Percentiles rank a stretch among this genome's conserved stretches.
Evolutionary conservation across 2,329 filamentous ascomycete species (phyloP).

Genomic region (Colletotrichum spinosum): DNA sequence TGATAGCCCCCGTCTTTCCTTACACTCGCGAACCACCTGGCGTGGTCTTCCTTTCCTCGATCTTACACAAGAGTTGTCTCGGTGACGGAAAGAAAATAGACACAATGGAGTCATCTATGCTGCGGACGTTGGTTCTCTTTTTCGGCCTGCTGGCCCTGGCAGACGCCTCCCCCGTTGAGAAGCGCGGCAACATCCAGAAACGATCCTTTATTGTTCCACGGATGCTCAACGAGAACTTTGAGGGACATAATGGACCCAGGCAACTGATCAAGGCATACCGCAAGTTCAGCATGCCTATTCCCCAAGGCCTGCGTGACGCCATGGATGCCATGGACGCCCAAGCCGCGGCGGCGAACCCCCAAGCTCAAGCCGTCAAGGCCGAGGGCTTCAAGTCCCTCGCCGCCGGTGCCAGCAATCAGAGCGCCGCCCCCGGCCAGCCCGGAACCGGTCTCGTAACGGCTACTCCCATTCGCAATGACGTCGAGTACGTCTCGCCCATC

Average conservation of each 20-base stretch:
- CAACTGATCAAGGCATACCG: constrained; percentile 75
- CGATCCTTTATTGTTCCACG: constrained; percentile 70
- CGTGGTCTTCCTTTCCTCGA: constrained; percentile 16
- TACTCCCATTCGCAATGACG: constrained; percentile 72
- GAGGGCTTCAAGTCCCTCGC: constrained; percentile 31
- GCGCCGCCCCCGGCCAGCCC: constrained; percentile 23
- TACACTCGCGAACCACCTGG: constrained; percentile 30
- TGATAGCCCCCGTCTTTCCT: constrained; percentile 33
- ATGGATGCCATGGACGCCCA: constrained; percentile 41
- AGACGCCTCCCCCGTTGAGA: constrained; percentile 36
- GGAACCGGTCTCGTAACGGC: constrained; percentile 70
- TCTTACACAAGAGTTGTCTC: constrained; percentile 11
- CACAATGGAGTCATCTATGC: constrained; percentile 30
- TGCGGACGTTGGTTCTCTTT: constrained; percentile 33
- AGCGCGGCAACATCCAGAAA: constrained; percentile 53
- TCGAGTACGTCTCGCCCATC: constrained; percentile 77
- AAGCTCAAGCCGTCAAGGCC: constrained; percentile 40
- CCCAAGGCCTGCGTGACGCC: constrained; percentile 54
- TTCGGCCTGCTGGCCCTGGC: constrained; percentile 42
- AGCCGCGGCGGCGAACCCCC: constrained; percentile 13
- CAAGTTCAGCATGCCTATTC: constrained; percentile 72
- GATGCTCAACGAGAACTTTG: constrained; percentile 65
- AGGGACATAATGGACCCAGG: constrained; percentile 65
- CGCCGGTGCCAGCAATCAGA: constrained; percentile 21
- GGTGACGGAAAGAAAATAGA: constrained; percentile 22